Percentiles rank a stretch among this genome's conserved stretches.
phyloP scores from a whole-genome alignment of 148 eudicot genomes.

The Camellia japonica region DNA sequence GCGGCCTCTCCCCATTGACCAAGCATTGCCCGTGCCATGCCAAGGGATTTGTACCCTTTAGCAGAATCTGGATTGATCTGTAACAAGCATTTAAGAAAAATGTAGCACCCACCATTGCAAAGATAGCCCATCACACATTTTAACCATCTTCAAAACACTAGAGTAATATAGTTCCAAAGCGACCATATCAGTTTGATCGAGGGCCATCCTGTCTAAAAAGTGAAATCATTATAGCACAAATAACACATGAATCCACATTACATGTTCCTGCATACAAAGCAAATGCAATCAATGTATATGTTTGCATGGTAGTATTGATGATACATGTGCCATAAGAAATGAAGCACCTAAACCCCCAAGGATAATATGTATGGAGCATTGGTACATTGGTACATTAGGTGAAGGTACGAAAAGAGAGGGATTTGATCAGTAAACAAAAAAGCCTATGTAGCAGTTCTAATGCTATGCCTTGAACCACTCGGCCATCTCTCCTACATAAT shows the following conservation, averaged over 20 bases:
- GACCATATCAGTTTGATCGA: neutral
- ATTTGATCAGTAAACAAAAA: no score
- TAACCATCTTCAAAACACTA: slow-evolving; percentile 2
- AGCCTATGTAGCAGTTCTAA: no score
- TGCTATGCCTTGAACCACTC: no score
- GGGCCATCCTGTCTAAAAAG: neutral
- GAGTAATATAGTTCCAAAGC: neutral
- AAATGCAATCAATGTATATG: no score
- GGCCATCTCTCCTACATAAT: no score
- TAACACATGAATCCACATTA: neutral
- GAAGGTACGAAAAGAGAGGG: no score
- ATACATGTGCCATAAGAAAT: no score
- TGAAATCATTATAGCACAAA: neutral
- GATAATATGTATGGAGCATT: no score
- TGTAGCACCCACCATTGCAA: neutral
- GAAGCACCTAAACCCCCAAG: no score
- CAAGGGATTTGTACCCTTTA: slow-evolving; percentile 83
- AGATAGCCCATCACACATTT: neutral
- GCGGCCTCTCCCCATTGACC: slow-evolving; percentile 96
- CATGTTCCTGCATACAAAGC: no score
- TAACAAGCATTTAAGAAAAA: slow-evolving; percentile 5
- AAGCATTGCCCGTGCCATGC: slow-evolving; percentile 88
- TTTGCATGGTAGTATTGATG: no score
- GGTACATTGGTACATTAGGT: no score
- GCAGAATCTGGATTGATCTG: slow-evolving; percentile 96